phyloP scores from a whole-genome alignment of 2,329 filamentous ascomycete genomes.

The Aspergillus aculeatus region DNA sequence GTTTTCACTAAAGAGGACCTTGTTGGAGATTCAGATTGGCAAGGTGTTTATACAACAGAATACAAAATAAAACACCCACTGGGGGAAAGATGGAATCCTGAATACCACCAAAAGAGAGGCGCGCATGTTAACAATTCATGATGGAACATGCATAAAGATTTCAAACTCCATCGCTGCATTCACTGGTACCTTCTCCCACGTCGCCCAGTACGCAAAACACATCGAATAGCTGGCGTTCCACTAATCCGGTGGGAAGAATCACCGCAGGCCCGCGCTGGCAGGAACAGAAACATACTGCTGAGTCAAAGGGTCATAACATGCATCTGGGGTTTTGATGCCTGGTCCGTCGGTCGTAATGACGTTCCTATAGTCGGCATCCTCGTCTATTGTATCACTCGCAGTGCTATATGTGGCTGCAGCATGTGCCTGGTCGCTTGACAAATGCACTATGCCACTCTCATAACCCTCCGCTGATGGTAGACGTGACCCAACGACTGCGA shows the following conservation, averaged over 20 bases:
- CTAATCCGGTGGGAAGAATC: neutral
- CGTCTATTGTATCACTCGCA: neutral
- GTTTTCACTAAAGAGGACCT: neutral
- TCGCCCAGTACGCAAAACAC: neutral
- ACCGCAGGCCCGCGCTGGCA: neutral
- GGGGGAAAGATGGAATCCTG: neutral
- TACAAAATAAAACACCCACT: neutral
- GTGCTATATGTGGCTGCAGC: neutral
- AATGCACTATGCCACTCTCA: neutral
- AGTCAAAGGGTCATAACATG: neutral
- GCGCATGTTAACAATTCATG: neutral
- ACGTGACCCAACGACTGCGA: neutral
- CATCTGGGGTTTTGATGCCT: neutral
- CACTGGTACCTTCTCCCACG: neutral
- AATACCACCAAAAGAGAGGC: neutral
- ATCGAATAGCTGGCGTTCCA: neutral
- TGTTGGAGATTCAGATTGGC: neutral
- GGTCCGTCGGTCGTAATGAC: neutral
- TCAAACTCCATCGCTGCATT: neutral
- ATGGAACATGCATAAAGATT: neutral
- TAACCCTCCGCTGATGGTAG: constrained; percentile 17
- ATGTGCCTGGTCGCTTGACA: neutral
- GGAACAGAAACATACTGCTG: neutral
- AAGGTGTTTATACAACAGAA: too few relatives aligned
- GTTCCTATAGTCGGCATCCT: neutral